Base-by-base conservation (phyloP, 495 filamentous ascomycete species). In the Penicillium paxilli region DNA sequence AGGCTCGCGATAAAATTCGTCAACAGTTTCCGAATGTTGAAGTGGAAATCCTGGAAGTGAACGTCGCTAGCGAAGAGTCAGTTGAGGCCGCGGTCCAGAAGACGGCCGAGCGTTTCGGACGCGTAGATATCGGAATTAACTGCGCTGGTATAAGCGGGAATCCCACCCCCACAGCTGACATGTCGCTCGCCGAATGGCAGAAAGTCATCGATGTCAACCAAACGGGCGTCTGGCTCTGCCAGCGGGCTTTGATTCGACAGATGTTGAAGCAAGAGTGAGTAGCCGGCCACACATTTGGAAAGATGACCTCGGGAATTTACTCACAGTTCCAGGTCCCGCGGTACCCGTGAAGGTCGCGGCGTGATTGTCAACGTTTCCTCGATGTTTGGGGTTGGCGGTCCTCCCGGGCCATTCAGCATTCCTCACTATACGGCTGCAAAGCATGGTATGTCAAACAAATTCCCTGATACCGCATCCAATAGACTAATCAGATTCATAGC, bases 71-170 rank as follows among this genome's bases (percentile, higher is more conserved):
- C 5, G 64, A 70, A 52, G 42, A 24, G 16, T 60, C 60, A 3
- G 63, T 68, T 22, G 37, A 58, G 0, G 32, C 33, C 4, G 60
- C 65, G 6, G 46, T 68, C 3, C 44, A 49, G 9, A 54, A 58
- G 28, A 55, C 52, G 0, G 59, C 48, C 3, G 38, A 61, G 1
- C 54, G 66, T 4, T 77, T 68, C 9, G 70, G 75, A 14, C 60
- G 78, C 21, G 70, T 85, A 16, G 81, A 85, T 46, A 79, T 83
- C 19, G 54, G 81, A 0, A 66, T 84, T 25, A 78, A 80, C 52
- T 77, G 78, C 19, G 73, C 74, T 11, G 82, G 74, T 0, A 59
- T 70, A 1, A 41, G 46, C 30, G 63, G 66, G 7, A 46, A 24
- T 0, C 45, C 67, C 0, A 52, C 51, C 0, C 48, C 60, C 0